A percentile compares a stretch with the other conserved stretches of the same genome.
Conservation (phyloP, 2,329 filamentous ascomycete species). For the Pseudogymnoascus sp. region DNA sequence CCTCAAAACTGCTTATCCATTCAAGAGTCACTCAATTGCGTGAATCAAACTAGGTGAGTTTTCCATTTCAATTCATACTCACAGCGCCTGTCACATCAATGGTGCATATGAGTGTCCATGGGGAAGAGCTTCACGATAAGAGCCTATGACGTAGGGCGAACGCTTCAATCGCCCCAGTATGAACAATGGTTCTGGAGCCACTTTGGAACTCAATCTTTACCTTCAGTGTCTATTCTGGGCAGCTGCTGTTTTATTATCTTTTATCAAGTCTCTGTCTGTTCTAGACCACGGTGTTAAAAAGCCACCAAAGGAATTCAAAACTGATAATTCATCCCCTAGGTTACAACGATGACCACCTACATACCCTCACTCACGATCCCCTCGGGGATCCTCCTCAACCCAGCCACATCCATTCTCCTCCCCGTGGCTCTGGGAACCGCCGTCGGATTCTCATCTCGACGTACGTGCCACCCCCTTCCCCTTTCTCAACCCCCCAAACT, state of each 20-base stretch:
- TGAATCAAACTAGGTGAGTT: neutral
- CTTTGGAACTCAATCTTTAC: neutral
- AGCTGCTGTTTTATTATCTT: neutral
- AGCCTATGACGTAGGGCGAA: neutral
- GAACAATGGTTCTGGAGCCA: neutral
- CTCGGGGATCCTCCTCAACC: constrained; percentile 60
- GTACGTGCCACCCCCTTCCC: constrained; percentile 39
- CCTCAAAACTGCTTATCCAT: neutral
- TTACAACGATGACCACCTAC: constrained; percentile 64
- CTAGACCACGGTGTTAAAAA: neutral
- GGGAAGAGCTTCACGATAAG: neutral
- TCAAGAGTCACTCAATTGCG: neutral
- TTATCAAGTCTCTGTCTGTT: neutral
- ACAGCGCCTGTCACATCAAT: neutral
- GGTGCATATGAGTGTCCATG: neutral
- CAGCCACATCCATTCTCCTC: constrained; percentile 67
- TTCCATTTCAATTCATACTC: neutral
- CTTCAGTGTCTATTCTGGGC: neutral
- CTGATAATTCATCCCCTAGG: neutral
- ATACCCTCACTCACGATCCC: constrained; percentile 74
- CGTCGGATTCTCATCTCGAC: constrained; percentile 63
- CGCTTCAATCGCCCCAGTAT: neutral
- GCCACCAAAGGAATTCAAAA: neutral
- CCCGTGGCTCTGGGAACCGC: constrained; percentile 67
- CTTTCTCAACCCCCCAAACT: neutral